Evolutionary conservation across 495 filamentous ascomycete species (phyloP).

Genomic region (Mycothermus thermophilus): DNA sequence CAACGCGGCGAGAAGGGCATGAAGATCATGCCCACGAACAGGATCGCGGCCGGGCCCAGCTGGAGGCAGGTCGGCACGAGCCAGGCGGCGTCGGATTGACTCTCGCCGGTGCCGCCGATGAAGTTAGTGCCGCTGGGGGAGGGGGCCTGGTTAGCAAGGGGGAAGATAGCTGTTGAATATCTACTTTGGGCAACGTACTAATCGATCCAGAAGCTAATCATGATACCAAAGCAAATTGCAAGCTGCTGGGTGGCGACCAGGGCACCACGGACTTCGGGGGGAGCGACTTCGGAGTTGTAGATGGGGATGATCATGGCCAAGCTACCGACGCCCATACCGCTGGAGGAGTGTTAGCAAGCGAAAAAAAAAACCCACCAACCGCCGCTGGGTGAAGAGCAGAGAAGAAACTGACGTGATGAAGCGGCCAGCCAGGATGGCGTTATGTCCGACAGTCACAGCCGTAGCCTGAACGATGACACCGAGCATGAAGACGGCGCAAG

Average conservation of each 20-base stretch:
- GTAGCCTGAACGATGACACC: constrained; percentile 64
- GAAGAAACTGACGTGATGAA: constrained; percentile 46
- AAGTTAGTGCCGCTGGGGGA: constrained; percentile 46
- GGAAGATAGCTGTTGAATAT: too few species aligned
- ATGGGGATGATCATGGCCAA: constrained; percentile 52
- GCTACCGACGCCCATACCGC: constrained; percentile 57
- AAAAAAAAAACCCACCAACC: background rate
- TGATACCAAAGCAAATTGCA: constrained; percentile 71
- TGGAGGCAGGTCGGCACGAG: constrained; percentile 52
- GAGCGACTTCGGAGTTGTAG: constrained; percentile 58
- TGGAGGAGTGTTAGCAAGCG: constrained; percentile 5
- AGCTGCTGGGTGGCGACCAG: constrained; percentile 69
- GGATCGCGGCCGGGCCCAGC: constrained; percentile 42
- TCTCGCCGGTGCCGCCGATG: constrained; percentile 50
- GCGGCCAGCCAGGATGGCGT: constrained; percentile 56
- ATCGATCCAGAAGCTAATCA: constrained; percentile 76
- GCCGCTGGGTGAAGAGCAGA: background rate
- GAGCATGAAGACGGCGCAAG: constrained; percentile 57
- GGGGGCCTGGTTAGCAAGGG: background rate
- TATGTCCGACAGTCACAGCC: constrained; percentile 39
- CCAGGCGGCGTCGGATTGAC: constrained; percentile 58
- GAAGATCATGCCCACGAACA: constrained; percentile 60
- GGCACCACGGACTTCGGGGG: constrained; percentile 48
- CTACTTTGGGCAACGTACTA: too few species aligned
- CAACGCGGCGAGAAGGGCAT: constrained; percentile 74